phyloP scores from a whole-genome alignment of 306 rosid species.

The Ziziphus jujuba region DNA sequence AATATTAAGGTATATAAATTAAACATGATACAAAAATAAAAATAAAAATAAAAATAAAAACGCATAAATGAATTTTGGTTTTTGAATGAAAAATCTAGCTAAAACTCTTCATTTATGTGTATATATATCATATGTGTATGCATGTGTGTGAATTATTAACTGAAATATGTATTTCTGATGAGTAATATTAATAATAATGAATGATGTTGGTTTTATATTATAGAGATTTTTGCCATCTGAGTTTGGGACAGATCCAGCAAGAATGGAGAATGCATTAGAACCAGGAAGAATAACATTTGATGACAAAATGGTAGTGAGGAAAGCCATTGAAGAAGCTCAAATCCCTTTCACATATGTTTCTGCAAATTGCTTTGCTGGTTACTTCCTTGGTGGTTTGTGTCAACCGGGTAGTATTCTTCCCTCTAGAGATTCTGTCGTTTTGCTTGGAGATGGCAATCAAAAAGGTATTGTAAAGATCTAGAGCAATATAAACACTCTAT shows the following conservation, averaged over 20 bases:
- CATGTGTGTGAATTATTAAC: too few relatives aligned
- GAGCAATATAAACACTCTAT: too few relatives aligned
- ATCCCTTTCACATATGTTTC: conserved; percentile 78
- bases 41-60: too few relatives aligned
- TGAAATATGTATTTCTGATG: not conserved
- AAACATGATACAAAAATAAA: too few relatives aligned
- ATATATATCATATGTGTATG: too few relatives aligned
- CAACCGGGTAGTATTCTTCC: conserved; percentile 59
- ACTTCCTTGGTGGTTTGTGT: conserved; percentile 65
- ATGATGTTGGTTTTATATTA: too few relatives aligned
- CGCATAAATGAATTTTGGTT: too few relatives aligned
- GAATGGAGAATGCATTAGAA: conserved; percentile 64
- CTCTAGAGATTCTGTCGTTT: conserved; percentile 50
- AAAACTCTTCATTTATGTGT: too few relatives aligned
- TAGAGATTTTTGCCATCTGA: conserved; percentile 82
- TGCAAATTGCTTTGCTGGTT: conserved; percentile 74
- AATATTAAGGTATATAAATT: conserved; percentile 62
- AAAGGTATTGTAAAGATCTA: too few relatives aligned
- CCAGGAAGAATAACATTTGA: conserved; percentile 80
- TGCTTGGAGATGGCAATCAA: conserved; percentile 66
- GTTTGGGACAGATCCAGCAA: conserved; percentile 69
- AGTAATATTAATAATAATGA: not conserved
- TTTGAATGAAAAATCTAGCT: too few relatives aligned
- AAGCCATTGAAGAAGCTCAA: conserved; percentile 59
- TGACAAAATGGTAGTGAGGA: conserved; percentile 75